phyloP scores from a whole-genome alignment of 495 filamentous ascomycete genomes.

The Penicillium alfredii region DNA sequence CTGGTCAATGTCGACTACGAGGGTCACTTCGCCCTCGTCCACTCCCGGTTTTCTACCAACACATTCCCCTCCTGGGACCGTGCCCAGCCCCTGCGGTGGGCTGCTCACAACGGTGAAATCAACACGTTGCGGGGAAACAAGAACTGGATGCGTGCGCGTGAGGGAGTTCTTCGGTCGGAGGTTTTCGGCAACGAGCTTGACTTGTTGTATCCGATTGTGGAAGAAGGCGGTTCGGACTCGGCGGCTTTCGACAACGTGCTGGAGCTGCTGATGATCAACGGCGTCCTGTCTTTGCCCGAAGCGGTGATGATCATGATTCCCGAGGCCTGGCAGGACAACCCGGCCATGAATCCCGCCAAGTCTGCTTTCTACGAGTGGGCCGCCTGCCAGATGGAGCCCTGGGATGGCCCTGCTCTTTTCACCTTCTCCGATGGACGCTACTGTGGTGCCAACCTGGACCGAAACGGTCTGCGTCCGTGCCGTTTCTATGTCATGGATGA shows the following conservation, averaged over 20 bases:
- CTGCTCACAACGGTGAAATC: constrained; percentile 98
- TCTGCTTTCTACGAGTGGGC: constrained; percentile 99
- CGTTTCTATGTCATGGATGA: constrained; percentile 98
- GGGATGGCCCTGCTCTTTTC: constrained; percentile 97
- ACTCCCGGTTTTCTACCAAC: constrained; percentile 98
- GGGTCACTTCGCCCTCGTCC: constrained; percentile 94
- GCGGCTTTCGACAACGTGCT: constrained; percentile 98
- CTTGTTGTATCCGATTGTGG: constrained; percentile 86
- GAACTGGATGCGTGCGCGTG: constrained; percentile 99
- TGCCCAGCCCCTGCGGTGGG: constrained; percentile 94
- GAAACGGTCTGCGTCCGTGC: constrained; percentile 94
- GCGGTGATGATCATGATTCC: constrained; percentile 99
- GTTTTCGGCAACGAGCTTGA: constrained; percentile 94
- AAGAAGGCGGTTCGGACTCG: constrained; percentile 96
- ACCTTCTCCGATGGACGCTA: constrained; percentile 97
- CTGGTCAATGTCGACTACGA: constrained; percentile 96
- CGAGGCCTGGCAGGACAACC: constrained; percentile 96
- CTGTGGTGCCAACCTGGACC: constrained; percentile 97
- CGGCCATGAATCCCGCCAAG: constrained; percentile 88
- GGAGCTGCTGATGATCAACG: constrained; percentile 92
- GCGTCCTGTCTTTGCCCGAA: constrained; percentile 92
- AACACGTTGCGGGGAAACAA: constrained; percentile 98
- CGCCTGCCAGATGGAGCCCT: constrained; percentile 98
- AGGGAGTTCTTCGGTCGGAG: constrained; percentile 90
- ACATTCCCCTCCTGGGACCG: constrained; percentile 99